Percentiles rank a stretch among this genome's conserved stretches.
These are phyloP conservation scores for Fistulinella staudtii DNA, from an alignment of 1,284 basidiomycete genomes.

Conservation along the genomic window DNA sequence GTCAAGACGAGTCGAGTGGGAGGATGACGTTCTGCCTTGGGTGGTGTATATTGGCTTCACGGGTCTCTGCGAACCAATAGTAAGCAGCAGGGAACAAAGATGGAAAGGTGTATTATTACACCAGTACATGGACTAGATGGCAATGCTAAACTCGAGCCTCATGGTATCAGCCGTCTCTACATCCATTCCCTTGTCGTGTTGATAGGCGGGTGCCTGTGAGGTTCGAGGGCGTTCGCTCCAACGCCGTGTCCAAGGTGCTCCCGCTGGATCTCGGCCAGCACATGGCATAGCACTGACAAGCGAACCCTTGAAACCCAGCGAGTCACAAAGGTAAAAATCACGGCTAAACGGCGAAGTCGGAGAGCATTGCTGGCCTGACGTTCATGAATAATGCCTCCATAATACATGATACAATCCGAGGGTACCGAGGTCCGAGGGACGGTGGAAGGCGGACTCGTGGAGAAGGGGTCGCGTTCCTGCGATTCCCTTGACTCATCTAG, in stretches of 20 bases:
- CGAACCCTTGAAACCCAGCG: not conserved
- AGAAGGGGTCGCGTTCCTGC: too few species aligned
- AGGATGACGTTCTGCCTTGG: constrained; percentile 7
- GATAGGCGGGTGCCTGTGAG: too few species aligned
- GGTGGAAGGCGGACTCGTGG: not conserved
- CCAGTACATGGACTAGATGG: not conserved
- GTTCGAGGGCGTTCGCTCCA: too few species aligned
- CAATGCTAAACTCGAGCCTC: not conserved
- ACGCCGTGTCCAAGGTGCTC: not conserved
- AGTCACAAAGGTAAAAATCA: not conserved
- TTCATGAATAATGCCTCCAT: too few species aligned
- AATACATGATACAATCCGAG: not conserved
- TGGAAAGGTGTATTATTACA: not conserved
- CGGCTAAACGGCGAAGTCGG: not conserved
- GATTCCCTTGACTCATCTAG: too few species aligned
- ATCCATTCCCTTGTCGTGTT: not conserved
- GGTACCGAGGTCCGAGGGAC: not conserved
- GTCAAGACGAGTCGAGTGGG: too few species aligned
- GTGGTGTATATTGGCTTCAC: not conserved
- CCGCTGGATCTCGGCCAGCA: not conserved
- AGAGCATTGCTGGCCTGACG: not conserved
- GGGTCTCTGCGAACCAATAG: not conserved
- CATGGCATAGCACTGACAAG: not conserved
- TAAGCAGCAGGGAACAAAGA: not conserved
- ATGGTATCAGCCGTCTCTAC: not conserved